phyloP scores from a whole-genome alignment of 192 early-diverging fungal species.

The Entomortierella parvispora region DNA sequence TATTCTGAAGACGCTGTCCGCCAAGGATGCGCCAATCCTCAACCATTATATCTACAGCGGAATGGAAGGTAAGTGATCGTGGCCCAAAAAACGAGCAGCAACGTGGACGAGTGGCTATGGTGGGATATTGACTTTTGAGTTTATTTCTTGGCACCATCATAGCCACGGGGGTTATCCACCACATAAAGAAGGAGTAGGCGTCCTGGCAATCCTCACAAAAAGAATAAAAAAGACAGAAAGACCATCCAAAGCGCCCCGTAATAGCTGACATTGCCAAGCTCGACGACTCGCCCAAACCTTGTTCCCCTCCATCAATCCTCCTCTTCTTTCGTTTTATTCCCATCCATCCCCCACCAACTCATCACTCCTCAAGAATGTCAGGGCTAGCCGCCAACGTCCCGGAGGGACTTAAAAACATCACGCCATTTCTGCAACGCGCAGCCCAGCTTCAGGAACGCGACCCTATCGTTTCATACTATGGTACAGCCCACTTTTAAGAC shows the following conservation, averaged over 20 bases:
- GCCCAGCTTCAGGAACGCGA: slow-evolving; percentile 83
- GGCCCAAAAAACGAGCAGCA: no score
- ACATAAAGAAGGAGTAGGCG: slow-evolving; percentile 21
- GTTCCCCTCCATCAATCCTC: no score
- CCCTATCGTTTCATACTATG: slow-evolving; percentile 93
- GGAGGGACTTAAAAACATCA: slow-evolving; percentile 72
- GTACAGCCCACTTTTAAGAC: slow-evolving; percentile 58
- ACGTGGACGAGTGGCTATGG: neutral
- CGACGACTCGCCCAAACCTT: no score
- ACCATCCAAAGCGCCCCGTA: no score
- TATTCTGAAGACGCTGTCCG: slow-evolving; percentile 84
- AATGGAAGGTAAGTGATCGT: slow-evolving; percentile 55
- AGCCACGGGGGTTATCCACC: slow-evolving; percentile 41
- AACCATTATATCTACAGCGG: slow-evolving; percentile 86
- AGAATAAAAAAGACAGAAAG: no score
- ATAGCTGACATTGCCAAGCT: no score
- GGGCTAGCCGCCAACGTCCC: slow-evolving; percentile 61
- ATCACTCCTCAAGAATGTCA: slow-evolving; percentile 27
- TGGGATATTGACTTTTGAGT: neutral
- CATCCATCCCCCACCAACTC: neutral
- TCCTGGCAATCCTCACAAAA: no score
- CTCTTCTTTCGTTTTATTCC: no score
- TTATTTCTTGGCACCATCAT: neutral
- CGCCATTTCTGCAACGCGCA: slow-evolving; percentile 83
- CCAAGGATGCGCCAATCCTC: slow-evolving; percentile 82